Evolutionary conservation across 164 flowering plant genomes (phyloP).

Genomic region (Tetrastigma voinierianum): DNA sequence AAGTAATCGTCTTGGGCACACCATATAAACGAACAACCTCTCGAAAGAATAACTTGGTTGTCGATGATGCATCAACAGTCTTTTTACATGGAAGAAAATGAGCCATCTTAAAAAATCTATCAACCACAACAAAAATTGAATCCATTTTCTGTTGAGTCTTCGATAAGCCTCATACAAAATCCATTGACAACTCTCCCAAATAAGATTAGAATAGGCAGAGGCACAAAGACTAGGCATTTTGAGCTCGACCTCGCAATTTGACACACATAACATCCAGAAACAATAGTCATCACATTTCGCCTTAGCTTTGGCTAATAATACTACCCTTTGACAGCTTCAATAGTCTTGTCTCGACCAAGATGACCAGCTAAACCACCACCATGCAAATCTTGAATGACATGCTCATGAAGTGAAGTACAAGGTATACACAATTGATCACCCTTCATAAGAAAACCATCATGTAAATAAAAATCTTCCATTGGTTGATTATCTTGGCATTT

Average conservation of each 20-base stretch:
- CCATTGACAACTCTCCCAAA: conserved; percentile 18
- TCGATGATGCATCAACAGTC: too few species aligned
- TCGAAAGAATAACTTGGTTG: not conserved
- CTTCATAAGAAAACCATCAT: too few species aligned
- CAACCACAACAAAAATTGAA: conserved; percentile 18
- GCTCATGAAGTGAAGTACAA: too few species aligned
- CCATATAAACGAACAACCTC: conserved; percentile 9
- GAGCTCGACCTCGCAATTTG: conserved; percentile 3
- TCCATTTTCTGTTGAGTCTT: conserved; percentile 10
- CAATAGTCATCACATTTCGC: not conserved
- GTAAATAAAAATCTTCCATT: too few species aligned
- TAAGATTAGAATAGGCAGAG: conserved; percentile 3
- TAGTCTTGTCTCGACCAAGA: too few species aligned
- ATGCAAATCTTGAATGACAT: too few species aligned
- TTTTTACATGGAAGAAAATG: conserved; percentile 13
- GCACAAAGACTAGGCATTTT: conserved; percentile 11
- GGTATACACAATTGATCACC: too few species aligned
- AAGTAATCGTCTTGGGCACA: not conserved
- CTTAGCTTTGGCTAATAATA: conserved; percentile 14
- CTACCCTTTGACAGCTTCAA: too few species aligned
- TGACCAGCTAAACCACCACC: too few species aligned
- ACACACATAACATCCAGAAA: conserved; percentile 2
- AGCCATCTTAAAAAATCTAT: conserved; percentile 15
- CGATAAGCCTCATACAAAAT: conserved; percentile 15
- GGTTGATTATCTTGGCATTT: too few species aligned